Evolutionary conservation across 1,284 basidiomycete species (phyloP).

Genomic region (Leccinum colubrinum): DNA sequence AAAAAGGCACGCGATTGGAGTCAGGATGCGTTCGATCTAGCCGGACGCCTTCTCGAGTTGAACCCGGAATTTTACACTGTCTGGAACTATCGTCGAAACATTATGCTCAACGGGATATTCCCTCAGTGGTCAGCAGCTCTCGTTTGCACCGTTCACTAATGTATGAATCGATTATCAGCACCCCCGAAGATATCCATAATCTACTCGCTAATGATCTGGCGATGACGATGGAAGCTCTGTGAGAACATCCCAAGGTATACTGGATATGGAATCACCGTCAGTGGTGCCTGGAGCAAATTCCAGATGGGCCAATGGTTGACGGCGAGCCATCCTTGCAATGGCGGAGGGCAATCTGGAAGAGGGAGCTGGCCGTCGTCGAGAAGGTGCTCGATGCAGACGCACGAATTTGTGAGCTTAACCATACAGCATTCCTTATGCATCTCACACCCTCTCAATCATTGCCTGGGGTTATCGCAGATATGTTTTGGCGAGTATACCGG

Average conservation of each 20-base stretch:
- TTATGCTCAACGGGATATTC: constrained; percentile 73
- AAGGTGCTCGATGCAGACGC: constrained; percentile 88
- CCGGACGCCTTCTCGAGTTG: constrained; percentile 67
- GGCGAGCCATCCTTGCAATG: constrained; percentile 54
- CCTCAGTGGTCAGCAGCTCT: constrained; percentile 47
- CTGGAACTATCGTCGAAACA: constrained; percentile 89
- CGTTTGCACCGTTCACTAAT: neutral
- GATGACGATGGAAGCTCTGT: constrained; percentile 78
- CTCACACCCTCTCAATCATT: constrained; percentile 56
- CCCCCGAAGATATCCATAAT: constrained; percentile 60
- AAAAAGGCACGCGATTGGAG: constrained; percentile 68
- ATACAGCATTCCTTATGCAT: neutral
- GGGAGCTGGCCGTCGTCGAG: constrained; percentile 83
- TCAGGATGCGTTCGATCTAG: constrained; percentile 66
- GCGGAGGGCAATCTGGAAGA: constrained; percentile 78
- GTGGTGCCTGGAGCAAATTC: constrained; percentile 89
- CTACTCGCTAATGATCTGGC: constrained; percentile 73
- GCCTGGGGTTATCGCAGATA: constrained; percentile 93
- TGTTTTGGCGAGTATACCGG: constrained; percentile 69
- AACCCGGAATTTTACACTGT: constrained; percentile 93
- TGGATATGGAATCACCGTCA: constrained; percentile 96
- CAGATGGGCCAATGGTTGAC: constrained; percentile 56
- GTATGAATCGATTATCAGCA: constrained; percentile 39
- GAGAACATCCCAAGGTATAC: constrained; percentile 89
- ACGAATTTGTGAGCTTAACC: constrained; percentile 76